Base-by-base conservation (phyloP, 352 stramenopile species). In the Phytophthora macrochlamydospora region DNA sequence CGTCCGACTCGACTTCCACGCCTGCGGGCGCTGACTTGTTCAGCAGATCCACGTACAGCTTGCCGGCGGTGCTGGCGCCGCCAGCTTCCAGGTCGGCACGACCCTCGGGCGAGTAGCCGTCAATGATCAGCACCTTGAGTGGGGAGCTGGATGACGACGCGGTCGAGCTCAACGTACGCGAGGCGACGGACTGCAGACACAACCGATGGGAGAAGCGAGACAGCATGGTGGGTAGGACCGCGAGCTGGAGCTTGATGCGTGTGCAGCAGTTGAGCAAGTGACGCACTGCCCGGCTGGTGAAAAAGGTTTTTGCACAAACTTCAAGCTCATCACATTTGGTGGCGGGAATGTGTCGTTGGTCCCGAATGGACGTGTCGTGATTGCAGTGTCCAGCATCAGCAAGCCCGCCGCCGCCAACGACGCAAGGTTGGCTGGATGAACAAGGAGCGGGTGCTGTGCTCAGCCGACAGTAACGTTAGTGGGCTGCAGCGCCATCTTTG, bases 51-150 rank as follows among this genome's bases (percentile, higher is more conserved):
- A 76, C 64, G 69, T 93, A 93, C 31, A 93, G 75, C 55, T 90
- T 85, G 62, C 83, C 82, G 13, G 85, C 85, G 30, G 82, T 91
- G 45, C 71, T 87, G 42, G 83, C 85, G 46, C 85, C 85, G 18
- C 81, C 82, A 30, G 73, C 80, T 69, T 88, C 67, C 57, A 94
- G 79, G 31, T 91, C 83, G 13, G 73, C 76, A 43, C 85, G 78
- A 13, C 83, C 85, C 35, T 92, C 80, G 11, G 75, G 72, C n/a
- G 82, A 83, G 71, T 94, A 94, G 49, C 85, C 82, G 56, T 92
- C 85, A 14, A 94, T 91, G 49, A 94, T 70, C n/a, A 94, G 67
- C 53, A 91, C 65, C 14, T 80, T 87, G 14, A 91, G 62, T 28
- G 79, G 70, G n/a, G 77, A 74, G 45, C 43, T 49, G 12, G 79